Evolutionary conservation across 192 early-diverging fungal species (phyloP).

Genomic region (Thamnidium elegans): DNA sequence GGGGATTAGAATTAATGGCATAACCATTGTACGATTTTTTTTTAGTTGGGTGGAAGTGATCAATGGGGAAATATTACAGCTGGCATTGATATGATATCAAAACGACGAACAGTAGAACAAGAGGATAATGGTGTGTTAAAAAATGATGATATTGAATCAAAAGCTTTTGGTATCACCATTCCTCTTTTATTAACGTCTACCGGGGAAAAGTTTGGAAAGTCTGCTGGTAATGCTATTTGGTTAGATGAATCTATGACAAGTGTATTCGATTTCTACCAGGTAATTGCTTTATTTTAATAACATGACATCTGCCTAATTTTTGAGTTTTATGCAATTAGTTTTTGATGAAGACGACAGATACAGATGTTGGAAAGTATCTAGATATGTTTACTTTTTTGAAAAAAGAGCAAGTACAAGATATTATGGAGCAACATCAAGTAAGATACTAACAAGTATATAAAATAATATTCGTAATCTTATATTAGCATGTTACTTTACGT

Average conservation of each 20-base stretch:
- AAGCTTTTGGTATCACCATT: slow-evolving; percentile 81
- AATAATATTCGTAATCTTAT: no score
- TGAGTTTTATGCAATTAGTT: slow-evolving; percentile 39
- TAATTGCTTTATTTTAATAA: slow-evolving; percentile 22
- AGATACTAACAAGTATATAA: not conserved
- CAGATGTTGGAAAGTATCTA: slow-evolving; percentile 73
- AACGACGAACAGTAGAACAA: not conserved
- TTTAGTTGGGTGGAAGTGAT: slow-evolving; percentile 87
- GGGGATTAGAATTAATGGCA: not conserved
- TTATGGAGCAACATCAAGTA: slow-evolving; percentile 69
- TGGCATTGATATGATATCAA: slow-evolving; percentile 82
- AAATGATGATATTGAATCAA: slow-evolving; percentile 24
- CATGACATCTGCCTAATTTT: not conserved
- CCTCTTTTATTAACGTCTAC: slow-evolving; percentile 81
- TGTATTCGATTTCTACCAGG: slow-evolving; percentile 91
- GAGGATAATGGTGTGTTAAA: slow-evolving; percentile 16
- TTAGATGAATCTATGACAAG: slow-evolving; percentile 77
- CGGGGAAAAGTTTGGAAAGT: slow-evolving; percentile 98
- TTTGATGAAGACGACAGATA: slow-evolving; percentile 82
- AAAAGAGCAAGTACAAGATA: slow-evolving; percentile 50
- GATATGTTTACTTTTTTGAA: slow-evolving; percentile 81
- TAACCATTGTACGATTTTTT: not conserved
- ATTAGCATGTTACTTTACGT: no score
- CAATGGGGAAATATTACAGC: slow-evolving; percentile 98
- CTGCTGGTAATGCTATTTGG: slow-evolving; percentile 95